Conservation (phyloP, 1,139 yeast genomes). For the Diutina catenulata region DNA sequence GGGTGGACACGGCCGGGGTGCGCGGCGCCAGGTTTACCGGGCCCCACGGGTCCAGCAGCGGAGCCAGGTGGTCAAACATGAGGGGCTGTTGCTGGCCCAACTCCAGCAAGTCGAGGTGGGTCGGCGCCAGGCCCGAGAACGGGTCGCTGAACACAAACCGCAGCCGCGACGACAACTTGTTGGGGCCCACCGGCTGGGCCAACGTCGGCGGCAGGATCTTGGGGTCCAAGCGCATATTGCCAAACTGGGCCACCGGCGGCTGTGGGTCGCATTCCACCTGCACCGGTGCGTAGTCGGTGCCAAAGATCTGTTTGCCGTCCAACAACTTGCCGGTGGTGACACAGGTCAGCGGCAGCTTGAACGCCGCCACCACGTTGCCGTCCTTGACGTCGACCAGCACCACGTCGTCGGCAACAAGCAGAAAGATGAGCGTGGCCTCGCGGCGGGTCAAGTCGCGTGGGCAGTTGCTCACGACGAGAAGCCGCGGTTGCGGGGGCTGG, state of each 20-base stretch:
- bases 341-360: constrained; percentile 54
- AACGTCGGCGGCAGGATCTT: neutral
- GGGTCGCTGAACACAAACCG: constrained; percentile 63
- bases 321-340: constrained; percentile 59
- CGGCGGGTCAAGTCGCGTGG: constrained; percentile 66
- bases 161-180: constrained; percentile 26
- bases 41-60: constrained; percentile 8
- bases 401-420: constrained; percentile 67
- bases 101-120: constrained; percentile 3
- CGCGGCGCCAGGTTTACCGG: constrained; percentile 1
- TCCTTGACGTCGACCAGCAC: constrained; percentile 45
- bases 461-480: constrained; percentile 24
- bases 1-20: constrained; percentile 6
- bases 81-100: constrained; percentile 3
- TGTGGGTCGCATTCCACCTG: constrained; percentile 35
- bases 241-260: constrained; percentile 14
- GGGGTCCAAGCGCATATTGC: constrained; percentile 17
- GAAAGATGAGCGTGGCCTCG: constrained; percentile 68
- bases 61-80: constrained; percentile 27
- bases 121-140: constrained; percentile 18
- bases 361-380: constrained; percentile 46
- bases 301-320: constrained; percentile 57
- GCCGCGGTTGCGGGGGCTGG: constrained; percentile 3
- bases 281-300: constrained; percentile 41
- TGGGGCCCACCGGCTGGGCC: constrained; percentile 6